A percentile compares a stretch with the other conserved stretches of the same genome.
These are phyloP conservation scores for Xylaria sp. DNA, from an alignment of 2,329 filamentous ascomycete genomes.

Conservation along the genomic window DNA sequence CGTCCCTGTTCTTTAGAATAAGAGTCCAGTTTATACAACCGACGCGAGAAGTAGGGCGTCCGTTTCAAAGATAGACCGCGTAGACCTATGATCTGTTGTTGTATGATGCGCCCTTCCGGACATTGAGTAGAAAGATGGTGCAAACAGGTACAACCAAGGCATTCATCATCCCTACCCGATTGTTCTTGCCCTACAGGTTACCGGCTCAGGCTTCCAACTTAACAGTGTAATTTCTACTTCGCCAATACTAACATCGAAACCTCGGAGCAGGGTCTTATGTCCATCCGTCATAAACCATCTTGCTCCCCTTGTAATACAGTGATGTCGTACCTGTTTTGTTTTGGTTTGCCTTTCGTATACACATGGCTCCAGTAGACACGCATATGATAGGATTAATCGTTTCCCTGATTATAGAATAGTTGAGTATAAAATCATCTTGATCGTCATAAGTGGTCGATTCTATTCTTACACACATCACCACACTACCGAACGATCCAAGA, in stretches of 20 bases:
- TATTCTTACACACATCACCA: neutral
- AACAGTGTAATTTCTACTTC: neutral
- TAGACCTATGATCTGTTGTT: neutral
- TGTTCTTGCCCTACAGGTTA: neutral
- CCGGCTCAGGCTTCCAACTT: neutral
- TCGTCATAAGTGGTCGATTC: neutral
- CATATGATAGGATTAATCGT: neutral
- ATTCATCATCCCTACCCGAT: neutral
- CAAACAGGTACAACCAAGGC: neutral
- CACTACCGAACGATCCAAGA: neutral
- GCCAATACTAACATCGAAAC: neutral
- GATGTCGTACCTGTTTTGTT: neutral
- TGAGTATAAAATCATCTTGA: neutral
- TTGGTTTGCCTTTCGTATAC: neutral
- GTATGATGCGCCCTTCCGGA: neutral
- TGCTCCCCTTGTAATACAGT: neutral
- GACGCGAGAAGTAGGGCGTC: neutral
- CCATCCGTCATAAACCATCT: neutral
- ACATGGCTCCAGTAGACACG: neutral
- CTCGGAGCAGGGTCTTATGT: too few species aligned
- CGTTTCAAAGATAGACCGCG: neutral
- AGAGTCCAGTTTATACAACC: neutral
- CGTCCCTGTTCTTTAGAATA: neutral
- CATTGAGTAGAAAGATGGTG: neutral
- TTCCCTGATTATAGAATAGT: neutral